Evolutionary conservation across 306 rosid species (phyloP).

Genomic region (Morella rubra): DNA sequence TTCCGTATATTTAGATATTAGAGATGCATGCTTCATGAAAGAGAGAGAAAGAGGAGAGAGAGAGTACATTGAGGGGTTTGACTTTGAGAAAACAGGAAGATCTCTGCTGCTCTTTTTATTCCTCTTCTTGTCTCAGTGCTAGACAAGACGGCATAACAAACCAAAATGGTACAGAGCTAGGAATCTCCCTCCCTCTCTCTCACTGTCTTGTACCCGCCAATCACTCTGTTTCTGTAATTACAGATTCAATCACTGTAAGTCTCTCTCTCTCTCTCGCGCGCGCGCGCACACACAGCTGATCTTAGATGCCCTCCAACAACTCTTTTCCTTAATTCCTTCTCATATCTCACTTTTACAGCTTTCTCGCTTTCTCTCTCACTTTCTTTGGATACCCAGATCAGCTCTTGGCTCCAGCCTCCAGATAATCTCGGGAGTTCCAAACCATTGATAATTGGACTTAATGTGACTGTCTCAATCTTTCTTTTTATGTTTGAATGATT

Average conservation of each 20-base stretch:
- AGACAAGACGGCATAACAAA: conserved; percentile 38
- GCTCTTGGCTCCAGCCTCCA: not conserved
- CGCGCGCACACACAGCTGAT: not conserved
- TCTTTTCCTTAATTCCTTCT: conserved; percentile 5
- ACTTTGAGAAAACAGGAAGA: conserved; percentile 44
- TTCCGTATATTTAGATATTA: not conserved
- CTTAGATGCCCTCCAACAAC: conserved; percentile 16
- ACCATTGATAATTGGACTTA: conserved; percentile 1
- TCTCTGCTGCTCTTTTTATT: conserved; percentile 49
- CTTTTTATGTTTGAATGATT: conserved; percentile 1
- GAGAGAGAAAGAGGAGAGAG: conserved; percentile 15
- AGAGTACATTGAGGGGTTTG: conserved; percentile 17
- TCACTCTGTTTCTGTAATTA: conserved; percentile 15
- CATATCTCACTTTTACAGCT: conserved; percentile 3
- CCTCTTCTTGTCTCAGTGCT: conserved; percentile 47
- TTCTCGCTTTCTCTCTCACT: not conserved
- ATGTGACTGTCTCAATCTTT: not conserved
- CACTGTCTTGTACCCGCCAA: conserved; percentile 11
- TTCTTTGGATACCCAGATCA: conserved; percentile 29
- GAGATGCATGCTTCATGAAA: not conserved
- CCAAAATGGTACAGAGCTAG: conserved; percentile 29
- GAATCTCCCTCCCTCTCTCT: not conserved
- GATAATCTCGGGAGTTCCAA: conserved; percentile 18
- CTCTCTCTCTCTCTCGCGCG: not conserved
- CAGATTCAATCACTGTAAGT: conserved; percentile 46